Conservation (phyloP, 208 protist genomes). For the Crithidia bombi region DNA sequence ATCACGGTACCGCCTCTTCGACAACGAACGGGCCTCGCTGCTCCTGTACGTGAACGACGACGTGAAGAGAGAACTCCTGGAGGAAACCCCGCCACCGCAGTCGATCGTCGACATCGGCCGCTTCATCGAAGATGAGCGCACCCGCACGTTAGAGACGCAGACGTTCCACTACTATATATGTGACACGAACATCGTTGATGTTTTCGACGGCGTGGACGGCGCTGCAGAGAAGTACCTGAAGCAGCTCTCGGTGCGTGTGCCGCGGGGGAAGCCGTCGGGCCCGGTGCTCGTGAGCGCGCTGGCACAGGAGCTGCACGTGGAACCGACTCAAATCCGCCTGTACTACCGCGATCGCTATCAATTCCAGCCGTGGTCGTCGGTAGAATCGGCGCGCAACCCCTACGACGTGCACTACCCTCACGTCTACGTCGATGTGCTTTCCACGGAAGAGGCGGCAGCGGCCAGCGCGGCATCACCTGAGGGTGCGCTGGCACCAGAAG, state of each 20-base stretch:
- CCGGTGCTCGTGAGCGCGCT: slow-evolving; percentile 33
- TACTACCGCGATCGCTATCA: slow-evolving; percentile 21
- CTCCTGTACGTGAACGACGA: slow-evolving; percentile 75
- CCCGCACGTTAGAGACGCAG: slow-evolving; percentile 23
- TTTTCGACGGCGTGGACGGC: slow-evolving; percentile 47
- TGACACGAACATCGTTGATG: slow-evolving; percentile 38
- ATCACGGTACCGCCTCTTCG: slow-evolving; percentile 46
- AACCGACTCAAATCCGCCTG: slow-evolving; percentile 39
- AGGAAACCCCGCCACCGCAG: slow-evolving; percentile 31
- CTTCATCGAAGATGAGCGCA: slow-evolving; percentile 39
- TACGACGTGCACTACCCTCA: slow-evolving; percentile 24
- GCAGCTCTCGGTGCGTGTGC: slow-evolving; percentile 30
- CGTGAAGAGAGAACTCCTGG: slow-evolving; percentile 34
- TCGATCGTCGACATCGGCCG: slow-evolving; percentile 44
- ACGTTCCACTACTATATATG: slow-evolving; percentile 44
- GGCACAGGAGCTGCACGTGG: slow-evolving; percentile 37
- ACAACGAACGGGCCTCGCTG: slow-evolving; percentile 72
- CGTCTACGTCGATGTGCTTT: slow-evolving; percentile 27
- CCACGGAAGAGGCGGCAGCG: background rate
- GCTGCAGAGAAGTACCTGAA: slow-evolving; percentile 22
- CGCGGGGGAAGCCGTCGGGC: slow-evolving; percentile 18
- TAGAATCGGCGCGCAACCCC: slow-evolving; percentile 15
- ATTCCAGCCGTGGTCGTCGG: slow-evolving; percentile 18
- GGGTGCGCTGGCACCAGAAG: background rate
- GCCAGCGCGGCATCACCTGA: background rate